These are phyloP conservation scores for Cryptomeria japonica DNA, from an alignment of 75 land plant species.

Conservation along the genomic window DNA sequence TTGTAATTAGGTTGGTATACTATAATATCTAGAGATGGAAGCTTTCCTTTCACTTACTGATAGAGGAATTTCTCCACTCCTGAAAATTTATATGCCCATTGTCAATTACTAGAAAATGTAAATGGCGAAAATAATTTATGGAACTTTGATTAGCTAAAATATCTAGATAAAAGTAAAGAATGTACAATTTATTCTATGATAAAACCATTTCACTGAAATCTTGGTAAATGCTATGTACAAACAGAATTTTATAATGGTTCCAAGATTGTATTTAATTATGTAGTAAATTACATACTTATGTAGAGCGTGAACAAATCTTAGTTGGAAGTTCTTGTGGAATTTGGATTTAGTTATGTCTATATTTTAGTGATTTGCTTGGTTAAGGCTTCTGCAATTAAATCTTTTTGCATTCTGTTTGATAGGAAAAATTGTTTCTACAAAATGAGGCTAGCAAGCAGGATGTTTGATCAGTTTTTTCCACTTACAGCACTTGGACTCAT, in stretches of 20 bases:
- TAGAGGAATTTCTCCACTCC: not conserved
- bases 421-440: not conserved
- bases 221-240: not conserved
- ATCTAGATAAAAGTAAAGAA: not conserved
- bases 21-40: not conserved
- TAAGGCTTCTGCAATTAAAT: too few species aligned
- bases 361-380: too few species aligned
- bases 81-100: not conserved
- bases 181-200: not conserved
- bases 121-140: not conserved
- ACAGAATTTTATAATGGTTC: not conserved
- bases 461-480: not conserved
- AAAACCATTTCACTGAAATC: not conserved
- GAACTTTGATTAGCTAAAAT: not conserved
- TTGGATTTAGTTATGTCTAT: not conserved
- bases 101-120: not conserved
- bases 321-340: not conserved
- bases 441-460: not conserved
- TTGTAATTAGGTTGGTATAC: not conserved
- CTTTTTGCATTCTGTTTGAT: not conserved
- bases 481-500: not conserved
- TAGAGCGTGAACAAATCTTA: not conserved
- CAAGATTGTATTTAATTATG: not conserved
- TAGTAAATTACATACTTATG: not conserved
- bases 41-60: not conserved